Conservation (phyloP, 306 rosid species). For the apple (Malus domestica) region DNA sequence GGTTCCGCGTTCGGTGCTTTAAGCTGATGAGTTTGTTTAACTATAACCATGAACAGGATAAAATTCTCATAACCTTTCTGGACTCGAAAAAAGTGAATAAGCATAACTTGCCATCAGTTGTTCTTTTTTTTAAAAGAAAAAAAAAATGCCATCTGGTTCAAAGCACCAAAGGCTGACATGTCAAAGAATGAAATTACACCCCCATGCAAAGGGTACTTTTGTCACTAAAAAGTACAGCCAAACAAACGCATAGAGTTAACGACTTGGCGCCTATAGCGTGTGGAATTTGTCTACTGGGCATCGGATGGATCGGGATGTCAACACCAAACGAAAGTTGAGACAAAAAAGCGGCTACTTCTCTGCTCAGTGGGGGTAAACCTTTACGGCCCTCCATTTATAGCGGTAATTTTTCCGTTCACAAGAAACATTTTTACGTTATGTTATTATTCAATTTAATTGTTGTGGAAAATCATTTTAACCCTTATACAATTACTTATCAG, state of each 20-base stretch:
- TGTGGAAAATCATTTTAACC: accelerated
- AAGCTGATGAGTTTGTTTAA: no score
- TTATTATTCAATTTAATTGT: no score
- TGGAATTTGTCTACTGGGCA: constrained; percentile 46
- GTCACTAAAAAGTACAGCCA: constrained; percentile 30
- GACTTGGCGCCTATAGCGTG: constrained; percentile 51
- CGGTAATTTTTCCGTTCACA: not conserved
- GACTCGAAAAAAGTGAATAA: no score
- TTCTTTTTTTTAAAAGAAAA: accelerated
- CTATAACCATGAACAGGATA: accelerated
- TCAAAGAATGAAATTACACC: constrained; percentile 10
- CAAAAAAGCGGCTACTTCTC: constrained; percentile 46
- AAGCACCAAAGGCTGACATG: not conserved
- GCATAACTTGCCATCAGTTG: no score
- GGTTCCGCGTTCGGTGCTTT: no score
- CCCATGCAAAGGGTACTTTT: constrained; percentile 49
- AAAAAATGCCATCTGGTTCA: not conserved
- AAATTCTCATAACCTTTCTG: no score
- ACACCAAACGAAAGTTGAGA: constrained; percentile 35
- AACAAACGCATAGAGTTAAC: constrained; percentile 39
- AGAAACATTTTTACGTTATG: accelerated
- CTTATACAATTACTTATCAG: accelerated
- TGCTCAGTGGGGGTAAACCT: constrained; percentile 45
- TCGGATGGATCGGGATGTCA: constrained; percentile 49
- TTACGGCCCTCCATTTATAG: constrained; percentile 32